Conservation (phyloP, 2,329 filamentous ascomycete species). For the Aureobasidium lini region DNA sequence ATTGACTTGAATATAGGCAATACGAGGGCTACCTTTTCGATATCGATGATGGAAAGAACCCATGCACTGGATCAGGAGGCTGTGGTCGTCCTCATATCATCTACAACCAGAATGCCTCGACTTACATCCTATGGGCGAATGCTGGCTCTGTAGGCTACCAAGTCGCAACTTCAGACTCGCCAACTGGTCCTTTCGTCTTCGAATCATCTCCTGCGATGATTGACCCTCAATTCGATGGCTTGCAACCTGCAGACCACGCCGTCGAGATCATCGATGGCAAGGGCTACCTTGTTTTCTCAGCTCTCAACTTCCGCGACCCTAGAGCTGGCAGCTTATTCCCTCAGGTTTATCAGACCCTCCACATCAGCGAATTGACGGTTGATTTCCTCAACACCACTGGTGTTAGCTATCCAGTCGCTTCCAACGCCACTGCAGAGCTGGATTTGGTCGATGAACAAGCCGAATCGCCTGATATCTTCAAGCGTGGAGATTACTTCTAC, state of each 20-base stretch:
- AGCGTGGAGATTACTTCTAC: slow-evolving; percentile 17
- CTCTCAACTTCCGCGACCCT: slow-evolving; percentile 19
- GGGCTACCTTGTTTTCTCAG: slow-evolving; percentile 21
- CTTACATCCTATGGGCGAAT: slow-evolving; percentile 23
- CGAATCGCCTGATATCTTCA: slow-evolving; percentile 21
- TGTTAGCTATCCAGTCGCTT: slow-evolving; percentile 18
- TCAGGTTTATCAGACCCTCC: slow-evolving; percentile 21
- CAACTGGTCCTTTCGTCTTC: slow-evolving; percentile 20
- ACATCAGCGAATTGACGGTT: slow-evolving; percentile 17
- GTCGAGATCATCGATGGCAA: slow-evolving; percentile 17
- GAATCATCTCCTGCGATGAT: slow-evolving; percentile 13
- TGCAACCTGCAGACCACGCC: slow-evolving; percentile 21
- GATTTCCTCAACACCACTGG: slow-evolving; percentile 20
- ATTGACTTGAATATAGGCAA: slow-evolving; percentile 5
- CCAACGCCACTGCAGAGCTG: background rate
- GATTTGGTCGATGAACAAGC: slow-evolving; percentile 21
- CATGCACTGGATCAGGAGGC: slow-evolving; percentile 16
- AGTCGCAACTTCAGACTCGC: slow-evolving; percentile 18
- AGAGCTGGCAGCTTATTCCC: slow-evolving; percentile 20
- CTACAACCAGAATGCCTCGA: slow-evolving; percentile 16
- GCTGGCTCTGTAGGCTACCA: slow-evolving; percentile 20
- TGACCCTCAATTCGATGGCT: slow-evolving; percentile 18
- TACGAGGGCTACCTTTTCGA: slow-evolving; percentile 22
- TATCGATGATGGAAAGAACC: background rate
- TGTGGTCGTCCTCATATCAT: slow-evolving; percentile 23